Percentiles rank a stretch among this genome's conserved stretches.
Evolutionary conservation across 176 grass and related monocot species (phyloP).

Genomic region (Ensete glaucum): DNA sequence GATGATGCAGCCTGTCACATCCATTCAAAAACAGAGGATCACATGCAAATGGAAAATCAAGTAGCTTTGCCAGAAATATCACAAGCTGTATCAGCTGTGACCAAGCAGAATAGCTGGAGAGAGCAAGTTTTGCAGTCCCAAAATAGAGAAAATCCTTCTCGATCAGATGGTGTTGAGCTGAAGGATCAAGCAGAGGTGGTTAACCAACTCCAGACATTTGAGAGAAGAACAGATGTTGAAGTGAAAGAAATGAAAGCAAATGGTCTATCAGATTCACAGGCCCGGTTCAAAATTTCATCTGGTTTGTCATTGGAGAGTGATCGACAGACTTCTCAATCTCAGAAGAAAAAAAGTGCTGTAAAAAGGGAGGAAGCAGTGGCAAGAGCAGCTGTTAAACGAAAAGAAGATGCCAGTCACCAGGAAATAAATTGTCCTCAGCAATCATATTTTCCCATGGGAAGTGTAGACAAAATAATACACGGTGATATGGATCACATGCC

Average conservation of each 20-base stretch:
- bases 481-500: slow-evolving; percentile 18
- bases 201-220: slow-evolving; percentile 21
- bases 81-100: slow-evolving; percentile 25
- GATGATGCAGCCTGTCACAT: slow-evolving; percentile 19
- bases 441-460: slow-evolving; percentile 24
- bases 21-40: slow-evolving; percentile 13
- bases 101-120: slow-evolving; percentile 28
- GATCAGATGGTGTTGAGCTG: slow-evolving; percentile 18
- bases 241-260: slow-evolving; percentile 39
- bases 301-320: slow-evolving; percentile 33
- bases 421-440: slow-evolving; percentile 40
- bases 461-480: slow-evolving; percentile 4
- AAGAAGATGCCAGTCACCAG: slow-evolving; percentile 28
- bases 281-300: slow-evolving; percentile 28
- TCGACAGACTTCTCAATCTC: slow-evolving; percentile 23
- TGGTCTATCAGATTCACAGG: slow-evolving; percentile 23
- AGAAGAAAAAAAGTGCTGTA: slow-evolving; percentile 21
- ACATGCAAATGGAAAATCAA: slow-evolving; percentile 24
- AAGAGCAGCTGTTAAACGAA: slow-evolving; percentile 22
- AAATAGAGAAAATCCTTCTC: slow-evolving; percentile 30
- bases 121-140: slow-evolving; percentile 25
- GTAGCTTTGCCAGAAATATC: slow-evolving; percentile 16
- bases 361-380: slow-evolving; percentile 32
- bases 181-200: slow-evolving; percentile 23
- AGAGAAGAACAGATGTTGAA: slow-evolving; percentile 30